These are phyloP conservation scores for Mortierella sp. DNA, from an alignment of 371 early-diverging fungal species.

Conservation along the genomic window DNA sequence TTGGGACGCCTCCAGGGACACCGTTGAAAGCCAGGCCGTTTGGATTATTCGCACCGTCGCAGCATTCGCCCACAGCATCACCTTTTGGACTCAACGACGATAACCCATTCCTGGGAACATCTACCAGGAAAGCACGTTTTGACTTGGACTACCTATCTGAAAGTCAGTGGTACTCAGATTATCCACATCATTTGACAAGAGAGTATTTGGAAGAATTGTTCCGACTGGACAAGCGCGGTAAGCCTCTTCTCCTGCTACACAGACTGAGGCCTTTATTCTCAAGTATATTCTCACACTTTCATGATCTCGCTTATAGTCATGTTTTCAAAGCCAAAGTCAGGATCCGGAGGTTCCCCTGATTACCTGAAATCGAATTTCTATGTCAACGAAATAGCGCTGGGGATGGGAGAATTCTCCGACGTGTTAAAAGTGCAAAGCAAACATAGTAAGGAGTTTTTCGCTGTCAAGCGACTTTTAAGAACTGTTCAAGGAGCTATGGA, in stretches of 20 bases:
- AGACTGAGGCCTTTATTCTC: not conserved
- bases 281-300: not conserved
- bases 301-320: constrained; percentile 22
- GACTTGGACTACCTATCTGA: constrained; percentile 42
- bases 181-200: constrained; percentile 46
- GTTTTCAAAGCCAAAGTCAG: constrained; percentile 36
- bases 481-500: constrained; percentile 82
- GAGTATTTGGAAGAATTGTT: constrained; percentile 51
- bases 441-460: constrained; percentile 71
- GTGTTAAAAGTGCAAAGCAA: constrained; percentile 77
- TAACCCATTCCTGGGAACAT: constrained; percentile 43
- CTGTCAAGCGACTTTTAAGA: constrained; percentile 81
- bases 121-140: constrained; percentile 28
- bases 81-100: constrained; percentile 22
- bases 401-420: constrained; percentile 85
- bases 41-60: constrained; percentile 2
- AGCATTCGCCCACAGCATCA: not conserved
- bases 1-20: constrained; percentile 43
- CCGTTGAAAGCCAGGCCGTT: constrained; percentile 16
- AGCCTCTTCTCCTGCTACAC: not conserved
- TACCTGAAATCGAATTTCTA: constrained; percentile 39
- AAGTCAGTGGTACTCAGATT: constrained; percentile 55
- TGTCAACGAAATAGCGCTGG: constrained; percentile 59
- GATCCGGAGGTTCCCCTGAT: constrained; percentile 35
- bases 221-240: constrained; percentile 42